A percentile compares a stretch with the other conserved stretches of the same genome.
phyloP scores from a whole-genome alignment of 176 grass and related monocot species.

The Areca catechu region DNA sequence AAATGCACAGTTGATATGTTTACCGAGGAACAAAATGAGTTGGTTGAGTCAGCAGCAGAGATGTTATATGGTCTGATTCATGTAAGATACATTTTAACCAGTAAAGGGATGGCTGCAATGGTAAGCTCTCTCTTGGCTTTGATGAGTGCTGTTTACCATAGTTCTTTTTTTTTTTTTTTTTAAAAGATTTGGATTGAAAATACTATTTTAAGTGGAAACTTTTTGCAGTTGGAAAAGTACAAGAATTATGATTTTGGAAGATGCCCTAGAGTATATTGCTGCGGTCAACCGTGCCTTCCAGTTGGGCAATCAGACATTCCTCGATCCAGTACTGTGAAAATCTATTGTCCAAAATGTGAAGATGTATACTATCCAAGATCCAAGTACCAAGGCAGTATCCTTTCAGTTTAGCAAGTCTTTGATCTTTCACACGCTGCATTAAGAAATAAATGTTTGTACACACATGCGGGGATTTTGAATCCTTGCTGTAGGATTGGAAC shows the following conservation, averaged over 20 bases:
- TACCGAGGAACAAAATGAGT: conserved; percentile 90
- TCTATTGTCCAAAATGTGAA: conserved; percentile 97
- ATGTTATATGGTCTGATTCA: conserved; percentile 97
- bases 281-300: conserved; percentile 87
- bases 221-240: conserved; percentile 74
- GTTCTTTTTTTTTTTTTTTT: conserved; percentile 1
- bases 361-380: conserved; percentile 91
- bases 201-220: neutral
- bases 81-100: conserved; percentile 79
- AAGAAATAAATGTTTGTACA: too few relatives aligned
- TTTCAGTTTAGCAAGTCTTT: conserved; percentile 10
- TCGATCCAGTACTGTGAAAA: conserved; percentile 86
- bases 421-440: too few relatives aligned
- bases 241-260: conserved; percentile 98
- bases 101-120: conserved; percentile 97
- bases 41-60: conserved; percentile 94
- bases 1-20: conserved; percentile 65
- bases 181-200: conserved; percentile 2
- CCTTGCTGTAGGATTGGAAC: too few relatives aligned
- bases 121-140: conserved; percentile 25
- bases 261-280: conserved; percentile 93
- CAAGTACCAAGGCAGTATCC: conserved; percentile 99
- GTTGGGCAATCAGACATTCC: conserved; percentile 88
- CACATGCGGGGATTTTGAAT: too few relatives aligned
- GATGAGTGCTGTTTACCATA: conserved; percentile 3